phyloP scores from a whole-genome alignment of 192 early-diverging fungal species.

The Gryganskiella cystojenkinii region DNA sequence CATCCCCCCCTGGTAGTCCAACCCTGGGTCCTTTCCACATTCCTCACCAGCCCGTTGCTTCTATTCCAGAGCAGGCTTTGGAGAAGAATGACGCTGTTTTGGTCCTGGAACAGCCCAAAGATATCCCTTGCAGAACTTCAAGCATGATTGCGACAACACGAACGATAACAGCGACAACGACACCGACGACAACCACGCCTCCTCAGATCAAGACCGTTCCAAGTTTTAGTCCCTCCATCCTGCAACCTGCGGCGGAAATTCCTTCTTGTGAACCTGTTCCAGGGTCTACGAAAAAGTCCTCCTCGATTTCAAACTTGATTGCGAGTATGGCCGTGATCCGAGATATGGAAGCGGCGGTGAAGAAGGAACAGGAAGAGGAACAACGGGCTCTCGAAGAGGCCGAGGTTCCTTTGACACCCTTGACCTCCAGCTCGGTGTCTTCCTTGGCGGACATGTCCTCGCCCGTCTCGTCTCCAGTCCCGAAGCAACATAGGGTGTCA shows the following conservation, averaged over 20 bases:
- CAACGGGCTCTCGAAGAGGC: not conserved
- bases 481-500: not conserved
- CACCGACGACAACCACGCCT: no score
- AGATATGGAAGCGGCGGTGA: not conserved
- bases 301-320: no score
- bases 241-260: slow-evolving; percentile 14
- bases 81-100: not conserved
- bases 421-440: no score
- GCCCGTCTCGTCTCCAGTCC: slow-evolving; percentile 21
- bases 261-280: not conserved
- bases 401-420: not conserved
- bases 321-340: slow-evolving; percentile 1
- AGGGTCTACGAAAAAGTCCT: not conserved
- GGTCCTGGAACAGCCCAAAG: not conserved
- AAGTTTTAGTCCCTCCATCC: not conserved
- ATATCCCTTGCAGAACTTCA: not conserved
- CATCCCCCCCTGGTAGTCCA: slow-evolving; percentile 23
- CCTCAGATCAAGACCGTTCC: not conserved
- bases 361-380: not conserved
- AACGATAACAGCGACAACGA: not conserved
- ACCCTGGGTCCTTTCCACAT: slow-evolving; percentile 42
- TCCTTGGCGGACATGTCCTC: slow-evolving; percentile 13
- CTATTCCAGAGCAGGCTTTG: not conserved
- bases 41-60: slow-evolving; percentile 8
- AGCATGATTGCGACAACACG: not conserved